Evolutionary conservation across 2,329 filamentous ascomycete species (phyloP), one percentile per base, ranked within the genome.

Genomic region (Fusarium virguliforme): DNA sequence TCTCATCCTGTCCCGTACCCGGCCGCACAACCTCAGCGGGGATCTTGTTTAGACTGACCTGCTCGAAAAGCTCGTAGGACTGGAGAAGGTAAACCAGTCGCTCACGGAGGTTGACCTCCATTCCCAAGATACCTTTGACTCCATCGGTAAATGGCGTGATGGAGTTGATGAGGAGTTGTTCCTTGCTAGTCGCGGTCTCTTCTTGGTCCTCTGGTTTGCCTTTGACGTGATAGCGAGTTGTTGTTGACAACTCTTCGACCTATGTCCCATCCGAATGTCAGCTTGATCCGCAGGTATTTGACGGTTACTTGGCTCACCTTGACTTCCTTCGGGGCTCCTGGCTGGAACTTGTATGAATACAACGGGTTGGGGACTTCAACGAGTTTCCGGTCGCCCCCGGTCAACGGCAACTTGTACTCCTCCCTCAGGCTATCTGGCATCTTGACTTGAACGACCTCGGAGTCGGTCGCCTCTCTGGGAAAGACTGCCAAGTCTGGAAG

Each of bases 51-150:
- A 24, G 12, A 24, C 48, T 53, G 4, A 53, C 48, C 18, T 53
- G 48, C 6, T 35, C 30, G 30, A 53, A 53, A 34, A 15, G 10
- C 32, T 53, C 48, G 13, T 53, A 53, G n/a, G 48, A 53, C 18
- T 53, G 48, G 4, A 53, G 48, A 32, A 53, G 30, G 3, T 53
- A 53, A 24, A 53, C 48, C 18, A 53, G n/a, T 24, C 48, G 30
- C 48, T 53, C 48, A 1, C 48, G 48, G 22, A 53, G 48, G 8
- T 53, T 53, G 30, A 34, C 18, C 30, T 53, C 48, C 28, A 35
- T 24, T 22, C 18, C 13, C n/a, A 51, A 35, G 4, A 4, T 10
- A 10, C 4, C 28, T 3, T 34, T 18, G 30, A 51, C 18, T 2
- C 30, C 30, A 3, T 22, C 13, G 18, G 48, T 51, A 15, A 18